Base-by-base conservation (phyloP, 2,329 filamentous ascomycete genomes). In the Raffaelea arxii region DNA sequence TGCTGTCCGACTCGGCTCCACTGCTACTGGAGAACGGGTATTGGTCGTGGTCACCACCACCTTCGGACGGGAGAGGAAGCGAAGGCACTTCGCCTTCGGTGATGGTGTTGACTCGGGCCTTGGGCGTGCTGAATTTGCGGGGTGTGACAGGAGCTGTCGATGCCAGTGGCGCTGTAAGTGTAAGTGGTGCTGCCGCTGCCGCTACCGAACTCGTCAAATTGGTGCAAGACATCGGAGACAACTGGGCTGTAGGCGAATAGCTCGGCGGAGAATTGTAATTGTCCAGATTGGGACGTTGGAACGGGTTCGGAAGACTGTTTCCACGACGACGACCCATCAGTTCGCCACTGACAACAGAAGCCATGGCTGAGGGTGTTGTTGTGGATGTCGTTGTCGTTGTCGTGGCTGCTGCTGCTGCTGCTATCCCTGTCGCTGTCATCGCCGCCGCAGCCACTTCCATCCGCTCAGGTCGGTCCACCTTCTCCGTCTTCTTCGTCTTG, bases 401-500 rank as follows among this genome's bases (percentile, higher is more conserved):
- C n/a, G n/a, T n/a, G n/a, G n/a, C n/a, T n/a, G n/a, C n/a, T n/a
- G n/a, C n/a, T n/a, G n/a, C n/a, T n/a, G n/a, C n/a, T n/a, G n/a
- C n/a, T n/a, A n/a, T n/a, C n/a, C n/a, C n/a, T n/a, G n/a, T n/a
- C n/a, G n/a, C n/a, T n/a, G n/a, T n/a, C n/a, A n/a, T n/a, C n/a
- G n/a, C n/a, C n/a, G n/a, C n/a, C n/a, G n/a, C n/a, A n/a, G n/a
- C n/a, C n/a, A n/a, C n/a, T n/a, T n/a, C n/a, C n/a, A n/a, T n/a
- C n/a, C n/a, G n/a, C n/a, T n/a, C n/a, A n/a, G n/a, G n/a, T n/a
- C n/a, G n/a, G 38, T 21, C 39, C 3, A 42, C 9, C 41, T 74
- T 71, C 54, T 79, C 74, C 7, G 86, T 81, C 54, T 86, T 84
- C 65, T 97, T 98, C 52, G 96, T 92, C 64, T 98, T 98, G 71